Percentiles rank a stretch among this genome's conserved stretches.
These are phyloP conservation scores for Penicillium pancosmium DNA, from an alignment of 495 filamentous ascomycete genomes.

Conservation along the genomic window DNA sequence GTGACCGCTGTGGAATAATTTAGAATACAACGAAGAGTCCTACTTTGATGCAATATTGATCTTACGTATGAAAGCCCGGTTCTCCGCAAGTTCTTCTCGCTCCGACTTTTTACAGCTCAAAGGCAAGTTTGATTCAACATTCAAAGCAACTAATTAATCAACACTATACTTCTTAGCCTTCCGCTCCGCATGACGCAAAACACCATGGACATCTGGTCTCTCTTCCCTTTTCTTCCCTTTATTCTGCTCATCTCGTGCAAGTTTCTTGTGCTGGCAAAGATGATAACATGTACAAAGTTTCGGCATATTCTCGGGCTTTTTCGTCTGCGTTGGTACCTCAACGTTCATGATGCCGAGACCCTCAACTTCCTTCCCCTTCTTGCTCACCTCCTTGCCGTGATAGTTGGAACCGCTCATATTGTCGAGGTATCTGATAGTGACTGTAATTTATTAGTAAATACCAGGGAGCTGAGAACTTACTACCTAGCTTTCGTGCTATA, in stretches of 20 bases:
- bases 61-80: no score
- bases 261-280: not conserved
- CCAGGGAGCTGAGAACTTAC: no score
- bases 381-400: not conserved
- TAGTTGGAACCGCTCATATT: not conserved
- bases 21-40: no score
- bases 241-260: not conserved
- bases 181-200: not conserved
- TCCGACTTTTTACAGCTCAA: no score
- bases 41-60: no score
- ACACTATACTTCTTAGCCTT: not conserved
- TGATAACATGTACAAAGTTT: not conserved
- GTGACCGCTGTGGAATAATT: no score
- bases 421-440: no score
- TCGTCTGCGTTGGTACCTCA: not conserved
- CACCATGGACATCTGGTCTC: not conserved
- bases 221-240: not conserved
- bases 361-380: not conserved
- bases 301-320: not conserved
- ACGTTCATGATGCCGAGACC: slow-evolving; percentile 1
- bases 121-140: no score
- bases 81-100: no score
- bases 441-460: no score
- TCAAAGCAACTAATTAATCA: no score
- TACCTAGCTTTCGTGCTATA: no score